These are phyloP conservation scores for Tolypocladium pustulatum DNA, from an alignment of 2,329 filamentous ascomycete genomes.

Conservation along the genomic window DNA sequence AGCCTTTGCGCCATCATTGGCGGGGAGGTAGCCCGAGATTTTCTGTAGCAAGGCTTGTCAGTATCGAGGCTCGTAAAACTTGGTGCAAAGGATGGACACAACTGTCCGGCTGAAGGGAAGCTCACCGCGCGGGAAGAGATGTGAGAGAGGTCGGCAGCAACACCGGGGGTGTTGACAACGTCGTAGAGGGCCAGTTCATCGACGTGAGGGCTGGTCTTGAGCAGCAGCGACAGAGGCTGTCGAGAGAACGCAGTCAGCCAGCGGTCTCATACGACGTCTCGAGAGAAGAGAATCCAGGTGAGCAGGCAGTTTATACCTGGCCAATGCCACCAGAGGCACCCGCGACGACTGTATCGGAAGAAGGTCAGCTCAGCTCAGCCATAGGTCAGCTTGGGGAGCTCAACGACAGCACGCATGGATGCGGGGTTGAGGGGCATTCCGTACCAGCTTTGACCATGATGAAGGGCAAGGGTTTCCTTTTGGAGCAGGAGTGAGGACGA, in stretches of 20 bases:
- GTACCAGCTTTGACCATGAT: conserved; percentile 54
- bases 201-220: conserved; percentile 82
- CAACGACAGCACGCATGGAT: conserved; percentile 2
- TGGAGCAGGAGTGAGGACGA: background rate
- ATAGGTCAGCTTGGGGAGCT: background rate
- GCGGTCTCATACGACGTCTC: background rate
- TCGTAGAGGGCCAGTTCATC: conserved; percentile 95
- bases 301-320: conserved; percentile 51
- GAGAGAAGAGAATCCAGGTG: background rate
- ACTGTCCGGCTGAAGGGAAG: conserved; percentile 3
- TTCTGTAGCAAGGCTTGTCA: conserved; percentile 41
- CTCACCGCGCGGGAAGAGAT: conserved; percentile 79
- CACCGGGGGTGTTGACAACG: conserved; percentile 97
- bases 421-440: conserved; percentile 17
- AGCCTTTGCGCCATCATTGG: conserved; percentile 72
- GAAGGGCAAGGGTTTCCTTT: conserved; percentile 6
- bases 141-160: conserved; percentile 92
- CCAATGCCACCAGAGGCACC: conserved; percentile 98
- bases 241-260: conserved; percentile 12
- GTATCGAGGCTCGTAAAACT: background rate
- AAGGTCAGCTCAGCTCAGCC: conserved; percentile 6
- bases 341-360: conserved; percentile 57
- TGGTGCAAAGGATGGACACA: background rate
- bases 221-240: conserved; percentile 88
- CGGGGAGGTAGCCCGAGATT: conserved; percentile 79